A percentile compares a stretch with the other conserved stretches of the same genome.
Evolutionary conservation across 1,284 basidiomycete species (phyloP).

Genomic region (Apiotrichum mycotoxinovorans): DNA sequence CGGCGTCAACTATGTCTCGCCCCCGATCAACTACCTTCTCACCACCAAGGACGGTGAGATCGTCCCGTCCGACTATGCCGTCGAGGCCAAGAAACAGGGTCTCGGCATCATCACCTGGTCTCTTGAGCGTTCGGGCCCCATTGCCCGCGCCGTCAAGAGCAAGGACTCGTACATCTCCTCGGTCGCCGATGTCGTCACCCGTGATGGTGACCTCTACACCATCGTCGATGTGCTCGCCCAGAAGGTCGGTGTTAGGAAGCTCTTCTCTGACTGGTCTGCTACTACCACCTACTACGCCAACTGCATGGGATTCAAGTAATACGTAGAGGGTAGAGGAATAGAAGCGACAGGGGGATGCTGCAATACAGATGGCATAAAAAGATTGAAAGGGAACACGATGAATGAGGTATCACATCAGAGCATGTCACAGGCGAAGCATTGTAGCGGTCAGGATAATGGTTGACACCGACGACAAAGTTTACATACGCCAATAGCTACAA

Average conservation of each 20-base stretch:
- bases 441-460: too few relatives aligned
- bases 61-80: constrained; percentile 18
- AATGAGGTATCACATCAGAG: not conserved
- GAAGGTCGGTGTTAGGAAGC: constrained; percentile 16
- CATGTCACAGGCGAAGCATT: too few relatives aligned
- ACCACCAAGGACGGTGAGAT: constrained; percentile 11
- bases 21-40: constrained; percentile 18
- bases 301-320: constrained; percentile 15
- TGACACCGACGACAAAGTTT: too few relatives aligned
- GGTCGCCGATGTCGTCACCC: constrained; percentile 8
- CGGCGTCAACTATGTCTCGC: constrained; percentile 18
- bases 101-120: constrained; percentile 22
- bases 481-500: too few relatives aligned
- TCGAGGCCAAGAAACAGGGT: constrained; percentile 14
- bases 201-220: constrained; percentile 18
- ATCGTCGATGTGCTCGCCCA: constrained; percentile 18
- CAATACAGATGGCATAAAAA: not conserved
- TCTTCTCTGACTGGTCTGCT: constrained; percentile 23
- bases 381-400: not conserved
- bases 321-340: not conserved
- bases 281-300: constrained; percentile 22
- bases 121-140: constrained; percentile 18
- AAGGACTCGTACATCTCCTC: constrained; percentile 18
- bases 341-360: too few relatives aligned
- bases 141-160: constrained; percentile 1